phyloP scores from a whole-genome alignment of 345 rosid genomes.

The Populus nigra region DNA sequence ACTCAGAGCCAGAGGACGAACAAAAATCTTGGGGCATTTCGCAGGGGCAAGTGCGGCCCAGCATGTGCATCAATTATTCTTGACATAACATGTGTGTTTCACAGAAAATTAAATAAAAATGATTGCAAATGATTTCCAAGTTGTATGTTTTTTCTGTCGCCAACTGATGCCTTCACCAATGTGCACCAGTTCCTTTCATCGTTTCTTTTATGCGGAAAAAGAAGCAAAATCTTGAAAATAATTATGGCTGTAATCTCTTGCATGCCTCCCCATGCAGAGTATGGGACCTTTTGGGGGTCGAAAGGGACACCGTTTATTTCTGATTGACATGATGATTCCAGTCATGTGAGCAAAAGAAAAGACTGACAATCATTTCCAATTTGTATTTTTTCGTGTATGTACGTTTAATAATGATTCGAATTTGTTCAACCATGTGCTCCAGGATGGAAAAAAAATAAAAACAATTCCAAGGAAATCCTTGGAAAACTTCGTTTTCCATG shows the following conservation, averaged over 20 bases:
- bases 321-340: background rate
- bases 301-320: background rate
- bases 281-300: background rate
- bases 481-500: no score
- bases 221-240: background rate
- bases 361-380: background rate
- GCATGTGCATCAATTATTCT: background rate
- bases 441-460: background rate
- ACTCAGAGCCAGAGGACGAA: background rate
- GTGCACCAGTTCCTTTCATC: background rate
- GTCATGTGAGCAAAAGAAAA: background rate
- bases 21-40: background rate
- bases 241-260: background rate
- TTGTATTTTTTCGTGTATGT: background rate
- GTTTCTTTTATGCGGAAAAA: background rate
- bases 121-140: background rate
- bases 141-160: background rate
- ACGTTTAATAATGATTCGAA: background rate
- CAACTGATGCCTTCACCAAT: background rate
- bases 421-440: background rate
- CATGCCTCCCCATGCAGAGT: background rate
- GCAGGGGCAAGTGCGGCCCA: background rate
- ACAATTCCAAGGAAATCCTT: background rate
- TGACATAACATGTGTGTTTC: background rate
- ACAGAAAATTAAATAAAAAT: no score